Percentiles rank a stretch among this genome's conserved stretches.
Evolutionary conservation across 2,329 filamentous ascomycete species (phyloP).

Genomic region (Penicillium sp.): DNA sequence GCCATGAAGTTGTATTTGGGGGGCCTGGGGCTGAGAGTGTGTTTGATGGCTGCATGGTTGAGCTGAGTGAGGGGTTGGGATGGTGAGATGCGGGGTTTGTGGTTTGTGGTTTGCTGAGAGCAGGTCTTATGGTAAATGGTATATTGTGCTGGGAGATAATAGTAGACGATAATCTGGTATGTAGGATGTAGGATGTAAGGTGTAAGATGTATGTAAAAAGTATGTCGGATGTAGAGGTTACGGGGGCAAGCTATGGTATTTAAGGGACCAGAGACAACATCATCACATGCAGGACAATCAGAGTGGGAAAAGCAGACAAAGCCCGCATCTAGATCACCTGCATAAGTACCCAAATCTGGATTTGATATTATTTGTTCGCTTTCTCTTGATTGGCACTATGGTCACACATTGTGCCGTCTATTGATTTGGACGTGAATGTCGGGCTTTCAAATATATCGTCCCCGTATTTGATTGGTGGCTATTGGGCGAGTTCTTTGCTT

Average conservation of each 20-base stretch:
- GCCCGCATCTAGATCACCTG: neutral
- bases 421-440: neutral
- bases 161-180: neutral
- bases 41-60: neutral
- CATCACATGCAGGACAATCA: neutral
- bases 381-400: neutral
- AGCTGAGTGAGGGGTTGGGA: neutral
- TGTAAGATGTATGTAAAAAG: neutral
- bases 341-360: neutral
- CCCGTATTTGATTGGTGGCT: too few species aligned
- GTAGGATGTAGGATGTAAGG: neutral
- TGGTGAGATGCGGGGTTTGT: neutral
- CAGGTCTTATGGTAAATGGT: neutral
- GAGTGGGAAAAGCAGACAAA: neutral
- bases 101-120: neutral
- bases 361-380: neutral
- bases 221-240: neutral
- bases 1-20: conserved; percentile 7
- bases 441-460: neutral
- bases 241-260: neutral
- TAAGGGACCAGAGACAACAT: neutral
- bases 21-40: neutral
- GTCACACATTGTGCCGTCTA: too few species aligned
- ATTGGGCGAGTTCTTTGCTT: neutral
- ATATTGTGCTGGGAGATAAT: neutral